Evolutionary conservation across 768 basidiomycete species (phyloP).

Genomic region (Multifurca ochricompacta): DNA sequence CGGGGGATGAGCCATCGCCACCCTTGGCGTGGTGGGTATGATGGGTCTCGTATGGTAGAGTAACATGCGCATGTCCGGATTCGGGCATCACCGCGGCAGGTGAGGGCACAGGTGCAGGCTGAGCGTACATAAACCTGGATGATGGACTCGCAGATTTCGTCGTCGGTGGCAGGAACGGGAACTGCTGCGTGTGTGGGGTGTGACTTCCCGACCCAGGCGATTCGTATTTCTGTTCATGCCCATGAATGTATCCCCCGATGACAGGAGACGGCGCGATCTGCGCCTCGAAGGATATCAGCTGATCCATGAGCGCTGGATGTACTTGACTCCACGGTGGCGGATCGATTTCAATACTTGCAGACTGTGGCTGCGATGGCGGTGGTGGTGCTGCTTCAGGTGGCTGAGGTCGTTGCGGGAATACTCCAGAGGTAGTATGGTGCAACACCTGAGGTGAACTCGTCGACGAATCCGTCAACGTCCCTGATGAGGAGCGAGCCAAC

Average conservation of each 20-base stretch:
- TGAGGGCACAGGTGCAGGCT: not conserved
- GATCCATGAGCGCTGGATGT: conserved; percentile 29
- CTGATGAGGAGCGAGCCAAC: conserved; percentile 17
- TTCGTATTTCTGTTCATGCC: not conserved
- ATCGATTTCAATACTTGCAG: not conserved
- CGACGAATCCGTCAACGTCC: conserved; percentile 9
- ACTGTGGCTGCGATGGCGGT: not conserved
- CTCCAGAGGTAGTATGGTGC: not conserved
- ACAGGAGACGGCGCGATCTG: conserved; percentile 22
- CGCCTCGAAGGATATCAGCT: conserved; percentile 27
- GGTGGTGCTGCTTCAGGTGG: not conserved
- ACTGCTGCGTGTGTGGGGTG: not conserved
- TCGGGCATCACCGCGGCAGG: too few relatives aligned
- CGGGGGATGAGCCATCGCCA: not conserved
- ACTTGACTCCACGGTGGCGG: conserved; percentile 16
- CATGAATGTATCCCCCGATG: conserved; percentile 15
- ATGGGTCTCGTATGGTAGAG: not conserved
- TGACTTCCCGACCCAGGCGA: too few relatives aligned
- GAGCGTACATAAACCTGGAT: not conserved
- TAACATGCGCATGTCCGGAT: too few relatives aligned
- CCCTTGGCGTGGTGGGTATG: not conserved
- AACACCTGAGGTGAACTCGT: not conserved
- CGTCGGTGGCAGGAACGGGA: not conserved
- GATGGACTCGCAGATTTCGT: not conserved
- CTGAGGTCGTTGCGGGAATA: not conserved